Evolutionary conservation across 805 yeast species (phyloP).

Genomic region (Suhomyces sp.): DNA sequence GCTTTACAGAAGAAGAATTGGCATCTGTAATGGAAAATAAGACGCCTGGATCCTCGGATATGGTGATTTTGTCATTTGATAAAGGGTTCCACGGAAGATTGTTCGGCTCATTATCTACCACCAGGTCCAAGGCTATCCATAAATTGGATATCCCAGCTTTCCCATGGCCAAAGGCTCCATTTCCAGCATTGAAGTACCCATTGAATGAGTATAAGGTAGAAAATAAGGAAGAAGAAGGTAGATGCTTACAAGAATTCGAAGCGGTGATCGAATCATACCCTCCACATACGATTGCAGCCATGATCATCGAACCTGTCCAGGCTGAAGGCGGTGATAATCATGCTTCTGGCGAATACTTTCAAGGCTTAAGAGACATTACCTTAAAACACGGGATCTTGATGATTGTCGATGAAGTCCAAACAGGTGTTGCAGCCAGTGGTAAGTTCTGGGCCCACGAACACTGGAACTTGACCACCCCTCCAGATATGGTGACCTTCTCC

Average conservation of each 20-base stretch:
- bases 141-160: constrained; percentile 61
- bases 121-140: constrained; percentile 57
- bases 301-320: constrained; percentile 61
- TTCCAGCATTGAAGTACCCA: constrained; percentile 44
- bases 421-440: constrained; percentile 74
- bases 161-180: constrained; percentile 56
- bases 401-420: constrained; percentile 73
- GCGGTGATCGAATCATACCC: constrained; percentile 32
- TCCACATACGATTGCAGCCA: constrained; percentile 50
- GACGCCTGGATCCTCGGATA: constrained; percentile 53
- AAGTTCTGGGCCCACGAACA: constrained; percentile 74
- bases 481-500: constrained; percentile 69
- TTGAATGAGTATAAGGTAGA: constrained; percentile 35
- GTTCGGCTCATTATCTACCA: constrained; percentile 55
- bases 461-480: constrained; percentile 59
- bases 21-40: constrained; percentile 49
- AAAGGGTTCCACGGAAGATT: constrained; percentile 58
- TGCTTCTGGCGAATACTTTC: constrained; percentile 60
- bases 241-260: constrained; percentile 48
- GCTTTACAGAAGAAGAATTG: constrained; percentile 48
- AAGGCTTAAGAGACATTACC: constrained; percentile 60
- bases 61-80: constrained; percentile 53
- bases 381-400: constrained; percentile 54
- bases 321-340: constrained; percentile 80
- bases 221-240: constrained; percentile 48